These are phyloP conservation scores for Alternaria gansuensis DNA, from an alignment of 2,329 filamentous ascomycete species.

Conservation along the genomic window DNA sequence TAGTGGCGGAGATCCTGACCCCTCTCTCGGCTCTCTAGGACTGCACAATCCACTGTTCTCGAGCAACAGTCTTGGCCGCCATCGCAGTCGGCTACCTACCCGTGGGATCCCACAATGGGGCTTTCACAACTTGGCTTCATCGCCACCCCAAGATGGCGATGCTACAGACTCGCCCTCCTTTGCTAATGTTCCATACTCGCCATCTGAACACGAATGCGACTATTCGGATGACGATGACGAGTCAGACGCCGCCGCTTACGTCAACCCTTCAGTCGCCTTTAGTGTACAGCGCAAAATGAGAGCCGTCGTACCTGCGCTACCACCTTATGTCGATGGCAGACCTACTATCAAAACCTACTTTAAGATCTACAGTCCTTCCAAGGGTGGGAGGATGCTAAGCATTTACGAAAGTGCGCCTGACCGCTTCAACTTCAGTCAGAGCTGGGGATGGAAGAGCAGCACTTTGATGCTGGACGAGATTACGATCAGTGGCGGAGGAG, in stretches of 20 bases:
- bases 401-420: slow-evolving; percentile 68
- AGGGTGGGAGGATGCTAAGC: slow-evolving; percentile 65
- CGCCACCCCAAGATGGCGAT: slow-evolving; percentile 29
- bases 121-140: slow-evolving; percentile 25
- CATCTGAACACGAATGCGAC: slow-evolving; percentile 38
- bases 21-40: slow-evolving; percentile 43
- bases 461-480: slow-evolving; percentile 65
- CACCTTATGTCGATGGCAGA: slow-evolving; percentile 63
- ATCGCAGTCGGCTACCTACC: slow-evolving; percentile 31
- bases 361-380: slow-evolving; percentile 68
- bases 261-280: slow-evolving; percentile 38
- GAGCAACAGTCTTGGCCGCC: slow-evolving; percentile 28
- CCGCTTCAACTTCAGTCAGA: slow-evolving; percentile 67
- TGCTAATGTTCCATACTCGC: slow-evolving; percentile 26
- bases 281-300: slow-evolving; percentile 32
- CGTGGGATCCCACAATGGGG: slow-evolving; percentile 27
- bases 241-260: slow-evolving; percentile 29
- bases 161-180: slow-evolving; percentile 33
- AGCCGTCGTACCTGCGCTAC: slow-evolving; percentile 54
- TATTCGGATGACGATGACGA: slow-evolving; percentile 43
- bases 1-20: slow-evolving; percentile 58
- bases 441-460: slow-evolving; percentile 69
- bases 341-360: slow-evolving; percentile 69
- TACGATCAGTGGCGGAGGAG: slow-evolving; percentile 32
- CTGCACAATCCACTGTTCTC: slow-evolving; percentile 38